phyloP scores from a whole-genome alignment of 1,284 basidiomycete species.

The Schizophyllum amplum region DNA sequence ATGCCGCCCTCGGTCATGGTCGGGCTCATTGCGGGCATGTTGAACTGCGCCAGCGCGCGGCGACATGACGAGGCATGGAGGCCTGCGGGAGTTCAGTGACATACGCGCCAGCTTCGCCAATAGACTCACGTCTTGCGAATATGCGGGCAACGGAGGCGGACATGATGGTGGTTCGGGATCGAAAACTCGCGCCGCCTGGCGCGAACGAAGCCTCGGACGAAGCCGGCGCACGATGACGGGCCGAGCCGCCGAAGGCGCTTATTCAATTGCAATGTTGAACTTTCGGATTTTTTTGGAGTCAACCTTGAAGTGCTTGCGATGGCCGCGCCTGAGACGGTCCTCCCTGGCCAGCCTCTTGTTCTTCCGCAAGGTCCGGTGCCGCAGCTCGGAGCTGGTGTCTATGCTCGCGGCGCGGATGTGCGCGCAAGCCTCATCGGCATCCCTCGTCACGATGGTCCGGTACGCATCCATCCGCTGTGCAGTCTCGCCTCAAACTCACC shows the following conservation, averaged over 20 bases:
- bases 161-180: slow-evolving; percentile 32
- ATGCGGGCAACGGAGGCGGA: slow-evolving; percentile 53
- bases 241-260: too few relatives aligned
- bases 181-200: slow-evolving; percentile 4
- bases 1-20: slow-evolving; percentile 99
- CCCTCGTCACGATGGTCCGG: slow-evolving; percentile 57
- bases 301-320: neutral
- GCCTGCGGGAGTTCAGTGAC: slow-evolving; percentile 36
- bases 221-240: too few relatives aligned
- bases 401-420: slow-evolving; percentile 54
- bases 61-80: slow-evolving; percentile 76
- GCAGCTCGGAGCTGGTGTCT: slow-evolving; percentile 63
- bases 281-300: neutral
- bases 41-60: slow-evolving; percentile 81
- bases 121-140: slow-evolving; percentile 54
- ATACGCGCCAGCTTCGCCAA: neutral
- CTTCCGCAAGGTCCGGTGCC: slow-evolving; percentile 47
- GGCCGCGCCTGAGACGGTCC: slow-evolving; percentile 35
- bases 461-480: slow-evolving; percentile 29
- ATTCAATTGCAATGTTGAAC: too few relatives aligned
- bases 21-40: slow-evolving; percentile 99
- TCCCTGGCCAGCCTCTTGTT: slow-evolving; percentile 80
- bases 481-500: neutral
- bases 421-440: slow-evolving; percentile 71
- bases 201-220: too few relatives aligned